These are phyloP conservation scores for Flaveria trinervia DNA, from an alignment of 129 eudicot genomes.

Conservation along the genomic window DNA sequence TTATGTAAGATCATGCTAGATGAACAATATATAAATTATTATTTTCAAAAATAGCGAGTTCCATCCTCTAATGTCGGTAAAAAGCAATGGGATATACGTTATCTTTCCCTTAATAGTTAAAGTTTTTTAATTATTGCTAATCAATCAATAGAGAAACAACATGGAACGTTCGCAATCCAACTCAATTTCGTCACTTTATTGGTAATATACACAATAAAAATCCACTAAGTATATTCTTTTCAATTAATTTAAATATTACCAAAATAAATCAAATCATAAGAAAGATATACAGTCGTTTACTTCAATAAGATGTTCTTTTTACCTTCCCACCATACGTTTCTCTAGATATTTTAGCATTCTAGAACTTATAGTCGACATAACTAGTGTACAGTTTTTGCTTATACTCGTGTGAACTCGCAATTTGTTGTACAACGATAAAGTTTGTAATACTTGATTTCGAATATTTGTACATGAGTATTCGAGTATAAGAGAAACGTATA, in stretches of 20 bases:
- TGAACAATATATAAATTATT: background rate
- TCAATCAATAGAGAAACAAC: constrained; percentile 9
- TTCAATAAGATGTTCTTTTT: constrained; percentile 2
- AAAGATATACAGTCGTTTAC: background rate
- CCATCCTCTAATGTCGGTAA: constrained; percentile 25
- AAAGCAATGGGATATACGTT: background rate
- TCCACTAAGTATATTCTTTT: constrained; percentile 18
- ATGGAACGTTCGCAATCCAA: constrained; percentile 3
- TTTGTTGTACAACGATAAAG: too few relatives aligned
- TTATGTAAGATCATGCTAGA: too few relatives aligned
- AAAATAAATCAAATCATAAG: constrained; percentile 18
- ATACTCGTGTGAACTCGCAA: too few relatives aligned
- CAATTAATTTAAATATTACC: background rate
- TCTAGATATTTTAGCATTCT: too few relatives aligned
- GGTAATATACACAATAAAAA: constrained; percentile 30
- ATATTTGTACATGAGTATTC: too few relatives aligned
- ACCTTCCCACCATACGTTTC: constrained; percentile 4
- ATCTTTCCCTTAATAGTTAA: background rate
- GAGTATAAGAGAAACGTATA: too few relatives aligned
- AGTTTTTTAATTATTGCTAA: background rate
- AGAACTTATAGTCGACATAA: too few relatives aligned
- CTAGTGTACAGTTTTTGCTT: too few relatives aligned
- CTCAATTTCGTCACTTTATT: constrained; percentile 12
- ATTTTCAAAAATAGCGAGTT: background rate
- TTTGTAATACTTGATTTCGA: too few relatives aligned